These are phyloP conservation scores for Xylariaceae sp. DNA, from an alignment of 2,329 filamentous ascomycete species.

Conservation along the genomic window DNA sequence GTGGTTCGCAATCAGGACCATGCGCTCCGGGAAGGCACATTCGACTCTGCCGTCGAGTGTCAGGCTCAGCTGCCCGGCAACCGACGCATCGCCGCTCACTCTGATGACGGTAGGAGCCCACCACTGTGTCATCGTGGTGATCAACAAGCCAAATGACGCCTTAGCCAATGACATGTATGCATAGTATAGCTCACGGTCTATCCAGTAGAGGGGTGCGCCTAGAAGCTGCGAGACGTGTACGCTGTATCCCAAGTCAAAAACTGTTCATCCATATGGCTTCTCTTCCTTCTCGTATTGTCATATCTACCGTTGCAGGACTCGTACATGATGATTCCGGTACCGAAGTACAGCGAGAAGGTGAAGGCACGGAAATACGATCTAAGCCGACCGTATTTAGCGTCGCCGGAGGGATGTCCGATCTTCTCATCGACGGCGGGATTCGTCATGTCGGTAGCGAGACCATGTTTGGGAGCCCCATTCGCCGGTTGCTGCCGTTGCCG, in stretches of 20 bases:
- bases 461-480: conserved; percentile 28
- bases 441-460: conserved; percentile 20
- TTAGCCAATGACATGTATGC: conserved; percentile 85
- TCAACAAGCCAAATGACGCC: conserved; percentile 71
- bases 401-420: conserved; percentile 48
- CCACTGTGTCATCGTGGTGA: conserved; percentile 76
- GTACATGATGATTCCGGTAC: conserved; percentile 44
- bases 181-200: conserved; percentile 74
- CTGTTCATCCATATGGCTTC: too few species aligned
- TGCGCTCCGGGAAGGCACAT: conserved; percentile 73
- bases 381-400: conserved; percentile 44
- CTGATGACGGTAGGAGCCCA: conserved; percentile 81
- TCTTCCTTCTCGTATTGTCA: conserved; percentile 6
- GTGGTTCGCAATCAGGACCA: conserved; percentile 83
- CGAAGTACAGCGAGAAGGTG: conserved; percentile 49
- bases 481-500: conserved; percentile 29
- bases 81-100: conserved; percentile 77
- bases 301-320: conserved; percentile 22
- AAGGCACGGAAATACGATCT: conserved; percentile 48
- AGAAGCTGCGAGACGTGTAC: conserved; percentile 69
- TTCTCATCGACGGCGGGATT: conserved; percentile 19
- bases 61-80: conserved; percentile 66
- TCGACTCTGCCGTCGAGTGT: conserved; percentile 67
- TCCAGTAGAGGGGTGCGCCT: conserved; percentile 68
- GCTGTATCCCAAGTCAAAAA: conserved; percentile 35